These are phyloP conservation scores for Chrysanthemum lavandulifolium DNA, from an alignment of 129 eudicot genomes.

Conservation along the genomic window DNA sequence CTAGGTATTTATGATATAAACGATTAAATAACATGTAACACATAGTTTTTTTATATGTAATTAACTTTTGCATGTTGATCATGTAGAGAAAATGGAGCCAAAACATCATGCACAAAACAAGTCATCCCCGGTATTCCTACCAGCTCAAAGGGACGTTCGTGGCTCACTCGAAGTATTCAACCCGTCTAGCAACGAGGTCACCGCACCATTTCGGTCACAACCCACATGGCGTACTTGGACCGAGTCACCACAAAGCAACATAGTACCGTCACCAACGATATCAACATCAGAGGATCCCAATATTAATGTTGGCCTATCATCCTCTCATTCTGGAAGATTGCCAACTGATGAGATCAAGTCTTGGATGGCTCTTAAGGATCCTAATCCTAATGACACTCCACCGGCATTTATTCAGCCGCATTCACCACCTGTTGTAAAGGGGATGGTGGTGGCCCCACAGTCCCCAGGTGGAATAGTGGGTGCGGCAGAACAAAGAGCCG, in stretches of 20 bases:
- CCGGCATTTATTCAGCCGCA: conserved; percentile 17
- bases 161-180: conserved; percentile 96
- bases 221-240: conserved; percentile 61
- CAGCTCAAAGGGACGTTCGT: conserved; percentile 66
- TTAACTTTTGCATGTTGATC: conserved; percentile 18
- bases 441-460: conserved; percentile 19
- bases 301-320: conserved; percentile 2
- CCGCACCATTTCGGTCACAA: conserved; percentile 38
- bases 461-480: conserved; percentile 46
- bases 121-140: conserved; percentile 32
- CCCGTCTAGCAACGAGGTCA: conserved; percentile 46
- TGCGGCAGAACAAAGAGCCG: conserved; percentile 86
- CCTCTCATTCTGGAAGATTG: conserved; percentile 38
- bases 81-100: conserved; percentile 50
- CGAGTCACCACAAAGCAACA: conserved; percentile 31
- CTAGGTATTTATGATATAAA: not conserved
- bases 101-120: conserved; percentile 42
- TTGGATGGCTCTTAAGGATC: conserved; percentile 89
- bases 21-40: not conserved
- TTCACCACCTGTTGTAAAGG: conserved; percentile 8
- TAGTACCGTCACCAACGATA: conserved; percentile 18
- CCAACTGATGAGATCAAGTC: conserved; percentile 51
- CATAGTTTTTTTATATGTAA: not conserved
- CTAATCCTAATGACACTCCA: conserved; percentile 19
- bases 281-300: not conserved